Evolutionary conservation across 257 asterid species (phyloP).

Genomic region (Solanum bulbocastanum): DNA sequence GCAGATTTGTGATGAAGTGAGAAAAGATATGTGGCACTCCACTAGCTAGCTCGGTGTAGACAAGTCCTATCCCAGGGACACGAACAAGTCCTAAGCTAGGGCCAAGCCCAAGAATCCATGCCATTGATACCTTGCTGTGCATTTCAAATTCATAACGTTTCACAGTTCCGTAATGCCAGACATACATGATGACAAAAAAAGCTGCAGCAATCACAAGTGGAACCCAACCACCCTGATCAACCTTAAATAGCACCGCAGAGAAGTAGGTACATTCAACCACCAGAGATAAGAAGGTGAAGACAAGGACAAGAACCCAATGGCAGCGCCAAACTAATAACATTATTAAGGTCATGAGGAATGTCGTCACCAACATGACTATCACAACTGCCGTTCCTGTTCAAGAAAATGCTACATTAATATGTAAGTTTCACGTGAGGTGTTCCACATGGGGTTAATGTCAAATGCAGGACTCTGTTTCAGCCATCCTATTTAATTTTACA

Average conservation of each 20-base stretch:
- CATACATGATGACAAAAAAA: conserved; percentile 76
- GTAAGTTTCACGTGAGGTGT: background rate
- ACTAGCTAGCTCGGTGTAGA: conserved; percentile 91
- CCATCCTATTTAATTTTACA: background rate
- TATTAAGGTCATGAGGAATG: conserved; percentile 81
- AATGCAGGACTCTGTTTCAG: background rate
- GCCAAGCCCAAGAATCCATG: conserved; percentile 92
- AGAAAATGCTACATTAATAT: background rate
- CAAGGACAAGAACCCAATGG: conserved; percentile 72
- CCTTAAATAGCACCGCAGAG: conserved; percentile 75
- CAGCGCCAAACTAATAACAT: conserved; percentile 96
- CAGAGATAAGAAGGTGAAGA: conserved; percentile 67
- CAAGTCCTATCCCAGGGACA: conserved; percentile 95
- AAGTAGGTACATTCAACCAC: conserved; percentile 74
- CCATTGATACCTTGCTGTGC: conserved; percentile 97
- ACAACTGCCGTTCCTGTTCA: conserved; percentile 91
- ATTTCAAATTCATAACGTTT: conserved; percentile 88
- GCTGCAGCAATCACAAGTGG: conserved; percentile 88
- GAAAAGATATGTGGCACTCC: conserved; percentile 96
- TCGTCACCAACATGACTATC: conserved; percentile 86
- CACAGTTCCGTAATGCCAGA: conserved; percentile 83
- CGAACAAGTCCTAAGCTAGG: conserved; percentile 96
- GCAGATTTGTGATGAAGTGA: conserved; percentile 87
- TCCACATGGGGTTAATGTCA: background rate
- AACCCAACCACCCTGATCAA: conserved; percentile 98